Conservation (phyloP, 2,329 filamentous ascomycete genomes). For the Raffaelea arxii region DNA sequence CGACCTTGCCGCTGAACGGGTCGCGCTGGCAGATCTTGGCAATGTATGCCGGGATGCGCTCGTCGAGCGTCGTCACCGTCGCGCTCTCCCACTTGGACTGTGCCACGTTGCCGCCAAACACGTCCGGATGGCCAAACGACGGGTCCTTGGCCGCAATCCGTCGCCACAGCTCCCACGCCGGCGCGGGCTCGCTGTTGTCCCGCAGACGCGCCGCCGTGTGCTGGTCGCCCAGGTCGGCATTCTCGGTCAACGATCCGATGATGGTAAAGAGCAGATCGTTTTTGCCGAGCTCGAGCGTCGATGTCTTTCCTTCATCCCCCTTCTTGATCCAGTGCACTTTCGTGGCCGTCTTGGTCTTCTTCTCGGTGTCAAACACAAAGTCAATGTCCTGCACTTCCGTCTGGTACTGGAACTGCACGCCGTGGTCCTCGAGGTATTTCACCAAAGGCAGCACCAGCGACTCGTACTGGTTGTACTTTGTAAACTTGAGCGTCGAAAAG, state of each 20-base stretch:
- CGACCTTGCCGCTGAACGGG: conserved; percentile 21
- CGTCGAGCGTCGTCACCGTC: conserved; percentile 26
- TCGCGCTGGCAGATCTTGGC: conserved; percentile 18
- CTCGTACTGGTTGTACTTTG: conserved; percentile 25
- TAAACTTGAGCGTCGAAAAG: conserved; percentile 21
- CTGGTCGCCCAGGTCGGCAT: conserved; percentile 23
- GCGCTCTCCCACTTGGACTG: conserved; percentile 30
- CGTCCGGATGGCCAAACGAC: conserved; percentile 27
- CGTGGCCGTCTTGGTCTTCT: conserved; percentile 14
- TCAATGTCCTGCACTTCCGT: conserved; percentile 15
- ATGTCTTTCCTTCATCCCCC: conserved; percentile 14
- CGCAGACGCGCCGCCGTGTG: conserved; percentile 16
- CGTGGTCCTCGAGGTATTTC: conserved; percentile 19
- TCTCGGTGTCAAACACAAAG: conserved; percentile 10
- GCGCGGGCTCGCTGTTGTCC: conserved; percentile 25
- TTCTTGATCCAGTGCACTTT: conserved; percentile 15
- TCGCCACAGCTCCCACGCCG: conserved; percentile 30
- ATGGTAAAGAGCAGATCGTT: conserved; percentile 29
- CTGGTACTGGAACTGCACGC: conserved; percentile 21
- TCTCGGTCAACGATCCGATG: conserved; percentile 27
- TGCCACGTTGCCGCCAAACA: conserved; percentile 25
- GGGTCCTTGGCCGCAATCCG: conserved; percentile 24
- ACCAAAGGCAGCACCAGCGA: conserved; percentile 22
- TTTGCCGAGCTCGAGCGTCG: conserved; percentile 14
- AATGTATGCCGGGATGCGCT: conserved; percentile 20